Base-by-base conservation (phyloP, 148 eudicot genomes). In the Camellia japonica region DNA sequence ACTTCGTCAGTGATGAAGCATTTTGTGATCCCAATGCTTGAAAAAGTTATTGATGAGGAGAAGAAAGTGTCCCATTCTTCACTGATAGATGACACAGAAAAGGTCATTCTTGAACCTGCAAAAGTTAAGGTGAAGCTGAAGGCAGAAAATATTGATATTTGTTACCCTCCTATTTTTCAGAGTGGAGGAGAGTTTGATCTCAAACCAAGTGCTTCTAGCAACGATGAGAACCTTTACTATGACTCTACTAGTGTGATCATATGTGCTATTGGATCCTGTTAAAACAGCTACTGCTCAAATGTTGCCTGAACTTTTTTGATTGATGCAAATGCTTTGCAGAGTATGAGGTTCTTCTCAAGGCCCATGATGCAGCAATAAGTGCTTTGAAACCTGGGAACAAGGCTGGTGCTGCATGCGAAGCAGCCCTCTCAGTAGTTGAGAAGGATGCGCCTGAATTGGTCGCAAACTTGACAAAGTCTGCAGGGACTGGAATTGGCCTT, bases 101-200 rank as follows among this genome's bases (percentile, higher is more conserved):
- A 86, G 80, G 87, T 78, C 7, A 69, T 90, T 14, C 76, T 88
- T 15, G 89, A 90, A 72, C 93, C 93, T 41, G 71, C 80, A 8
- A 86, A 72, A 59, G 76, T 87, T 51, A 85, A 88, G 79, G 88
- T 85, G 56, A 90, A 90, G 84, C 70, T 90, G 65, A 90, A 83
- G 85, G 90, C 90, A 0, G 91, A 90, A n/a, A 88, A 86, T 73
- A 86, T 90, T n/a, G 91, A 88, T 74, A 90, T 90, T 1, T 90
- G 91, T 80, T 90, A 90, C 78, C 93, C 93, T 79, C 93, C 93
- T 0, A 90, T 90, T 47, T 88, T 90, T 77, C 93, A 90, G 73
- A 90, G 93, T 71, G 91, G 91, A 62, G 93, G 93, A 30, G 80
- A 75, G 82, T 90, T 90, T 78, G 93, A 90, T 85, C 83, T 90